These are phyloP conservation scores for Talaromyces piceae DNA, from an alignment of 2,329 filamentous ascomycete genomes.

Conservation along the genomic window DNA sequence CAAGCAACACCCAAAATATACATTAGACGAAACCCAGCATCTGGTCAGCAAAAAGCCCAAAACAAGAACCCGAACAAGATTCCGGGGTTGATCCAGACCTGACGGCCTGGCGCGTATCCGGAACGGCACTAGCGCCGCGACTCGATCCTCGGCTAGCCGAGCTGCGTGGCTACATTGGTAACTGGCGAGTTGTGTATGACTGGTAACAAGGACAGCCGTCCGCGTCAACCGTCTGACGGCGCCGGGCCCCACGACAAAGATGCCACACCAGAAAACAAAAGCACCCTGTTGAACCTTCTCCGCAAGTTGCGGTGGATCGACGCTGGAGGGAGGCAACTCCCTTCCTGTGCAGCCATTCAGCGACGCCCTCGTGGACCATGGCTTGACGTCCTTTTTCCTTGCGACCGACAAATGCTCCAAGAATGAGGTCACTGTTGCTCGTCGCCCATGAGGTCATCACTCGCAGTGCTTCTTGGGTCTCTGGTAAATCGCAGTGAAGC, in stretches of 20 bases:
- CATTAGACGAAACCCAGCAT: too few species aligned
- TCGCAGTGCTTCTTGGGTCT: not conserved
- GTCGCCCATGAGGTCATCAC: not conserved
- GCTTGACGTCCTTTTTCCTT: too few species aligned
- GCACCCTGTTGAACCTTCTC: too few species aligned
- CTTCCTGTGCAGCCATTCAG: not conserved
- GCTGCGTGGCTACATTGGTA: too few species aligned
- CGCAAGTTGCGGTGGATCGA: not conserved
- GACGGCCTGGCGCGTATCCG: not conserved
- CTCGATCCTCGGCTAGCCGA: not conserved
- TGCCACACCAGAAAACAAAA: too few species aligned
- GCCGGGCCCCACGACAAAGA: not conserved
- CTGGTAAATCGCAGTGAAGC: not conserved
- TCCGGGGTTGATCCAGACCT: not conserved
- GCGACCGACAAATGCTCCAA: not conserved
- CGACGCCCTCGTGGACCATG: too few species aligned
- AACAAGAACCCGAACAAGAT: too few species aligned
- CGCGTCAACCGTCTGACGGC: not conserved
- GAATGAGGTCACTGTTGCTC: not conserved
- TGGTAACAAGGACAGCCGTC: too few species aligned
- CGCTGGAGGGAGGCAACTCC: not conserved
- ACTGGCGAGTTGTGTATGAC: too few species aligned
- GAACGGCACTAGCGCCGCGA: not conserved
- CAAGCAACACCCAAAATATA: too few species aligned
- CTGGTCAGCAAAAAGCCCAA: too few species aligned